Conservation (phyloP, 106 monocot genomes). For the Dendrobium officinale region DNA sequence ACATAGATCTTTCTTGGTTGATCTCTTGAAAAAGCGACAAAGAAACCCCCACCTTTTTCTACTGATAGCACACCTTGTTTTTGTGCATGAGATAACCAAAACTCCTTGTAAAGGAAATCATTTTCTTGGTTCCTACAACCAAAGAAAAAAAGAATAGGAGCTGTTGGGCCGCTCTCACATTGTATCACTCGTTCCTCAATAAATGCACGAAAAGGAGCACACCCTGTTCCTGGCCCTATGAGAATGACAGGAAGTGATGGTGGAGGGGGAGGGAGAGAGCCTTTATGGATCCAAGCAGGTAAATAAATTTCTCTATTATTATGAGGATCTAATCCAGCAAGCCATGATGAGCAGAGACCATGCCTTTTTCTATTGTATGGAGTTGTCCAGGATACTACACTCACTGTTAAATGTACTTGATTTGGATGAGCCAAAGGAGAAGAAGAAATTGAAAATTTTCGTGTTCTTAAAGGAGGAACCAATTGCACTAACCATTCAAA, state of each 20-base stretch:
- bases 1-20: slow-evolving; percentile 78
- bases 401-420: slow-evolving; percentile 85
- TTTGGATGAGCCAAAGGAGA: slow-evolving; percentile 73
- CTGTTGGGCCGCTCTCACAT: slow-evolving; percentile 19
- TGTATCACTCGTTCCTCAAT: slow-evolving; percentile 63
- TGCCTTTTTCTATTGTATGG: slow-evolving; percentile 70
- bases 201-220: slow-evolving; percentile 85
- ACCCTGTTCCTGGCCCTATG: slow-evolving; percentile 89
- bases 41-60: slow-evolving; percentile 73
- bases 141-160: slow-evolving; percentile 87
- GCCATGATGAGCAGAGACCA: slow-evolving; percentile 89
- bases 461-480: slow-evolving; percentile 73
- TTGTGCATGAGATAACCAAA: slow-evolving; percentile 57
- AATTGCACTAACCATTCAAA: slow-evolving; percentile 93
- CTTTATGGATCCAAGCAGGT: slow-evolving; percentile 76
- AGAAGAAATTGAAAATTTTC: slow-evolving; percentile 95
- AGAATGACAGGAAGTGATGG: slow-evolving; percentile 78
- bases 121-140: slow-evolving; percentile 65
- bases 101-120: slow-evolving; percentile 69
- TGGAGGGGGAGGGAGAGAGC: slow-evolving; percentile 54
- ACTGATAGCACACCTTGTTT: slow-evolving; percentile 49
- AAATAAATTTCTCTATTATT: slow-evolving; percentile 38
- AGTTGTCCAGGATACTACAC: slow-evolving; percentile 60
- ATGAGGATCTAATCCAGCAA: slow-evolving; percentile 63
- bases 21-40: slow-evolving; percentile 89